phyloP scores from a whole-genome alignment of 148 eudicot species.

The Nepenthes gracilis region DNA sequence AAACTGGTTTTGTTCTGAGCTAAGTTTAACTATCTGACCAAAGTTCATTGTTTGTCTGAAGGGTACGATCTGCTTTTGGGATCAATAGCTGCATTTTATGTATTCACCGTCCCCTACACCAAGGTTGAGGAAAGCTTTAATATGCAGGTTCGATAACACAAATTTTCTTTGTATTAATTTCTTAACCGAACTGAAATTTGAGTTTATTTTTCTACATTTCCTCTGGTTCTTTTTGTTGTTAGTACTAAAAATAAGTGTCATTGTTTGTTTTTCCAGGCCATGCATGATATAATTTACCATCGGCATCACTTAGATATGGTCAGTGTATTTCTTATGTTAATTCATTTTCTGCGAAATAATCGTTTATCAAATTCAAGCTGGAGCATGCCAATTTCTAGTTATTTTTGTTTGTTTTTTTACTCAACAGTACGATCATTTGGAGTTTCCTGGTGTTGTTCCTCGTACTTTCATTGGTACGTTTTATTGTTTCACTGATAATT shows the following conservation, averaged over 20 bases:
- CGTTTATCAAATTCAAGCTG: neutral
- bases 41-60: slow-evolving; percentile 7
- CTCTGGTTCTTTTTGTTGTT: neutral
- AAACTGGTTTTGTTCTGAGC: neutral
- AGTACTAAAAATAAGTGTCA: neutral
- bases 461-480: slow-evolving; percentile 80
- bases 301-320: slow-evolving; percentile 67
- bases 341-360: neutral
- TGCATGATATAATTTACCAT: slow-evolving; percentile 87
- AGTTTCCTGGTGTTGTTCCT: slow-evolving; percentile 98
- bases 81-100: slow-evolving; percentile 74
- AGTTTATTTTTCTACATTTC: neutral
- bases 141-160: slow-evolving; percentile 49
- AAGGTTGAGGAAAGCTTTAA: slow-evolving; percentile 99
- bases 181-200: neutral
- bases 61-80: slow-evolving; percentile 88
- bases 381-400: neutral
- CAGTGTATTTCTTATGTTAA: slow-evolving; percentile 9
- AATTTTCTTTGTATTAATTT: neutral
- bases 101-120: slow-evolving; percentile 76
- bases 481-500: neutral
- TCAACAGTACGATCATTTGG: slow-evolving; percentile 90
- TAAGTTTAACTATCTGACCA: neutral
- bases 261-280: slow-evolving; percentile 43
- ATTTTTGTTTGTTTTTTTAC: slow-evolving; percentile 3